Base-by-base conservation (phyloP, 1,139 yeast genomes). In the Sporopachydermia cereana region DNA sequence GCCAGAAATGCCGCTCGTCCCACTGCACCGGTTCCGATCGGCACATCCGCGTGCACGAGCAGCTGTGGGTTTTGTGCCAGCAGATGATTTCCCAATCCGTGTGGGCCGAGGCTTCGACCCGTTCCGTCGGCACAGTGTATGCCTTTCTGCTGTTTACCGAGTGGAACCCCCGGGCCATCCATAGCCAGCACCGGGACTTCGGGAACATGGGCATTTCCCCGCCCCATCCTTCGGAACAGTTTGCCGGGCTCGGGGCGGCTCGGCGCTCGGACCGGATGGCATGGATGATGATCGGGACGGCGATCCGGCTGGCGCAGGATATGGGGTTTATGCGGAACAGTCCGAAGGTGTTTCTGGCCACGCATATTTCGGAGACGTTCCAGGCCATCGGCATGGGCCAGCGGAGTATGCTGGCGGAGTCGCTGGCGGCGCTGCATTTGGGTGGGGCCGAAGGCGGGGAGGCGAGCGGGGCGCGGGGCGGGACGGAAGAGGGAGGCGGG, bases 101-200 rank as follows among this genome's bases (percentile, higher is more conserved):
- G 3, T 88, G 96, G 96, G 95, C 95, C 0, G 96, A 85, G 58
- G 94, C 95, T 0, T 79, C 88, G 49, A 83, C 95, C 3, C 67
- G 96, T 50, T 81, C 93, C 0, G 76, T 86, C 3, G 96, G 95
- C 1, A 86, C 96, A 0, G 80, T 86, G 3, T 72, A 83, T 54
- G 89, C 96, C 1, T 85, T 88, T 57, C 64, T 88, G 43, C 64
- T 89, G n/a, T 81, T 88, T 53, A 84, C 95, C 0, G 96, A 88
- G 59, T 88, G 96, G 96, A 86, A 86, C 55, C 96, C 96, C 1
- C 67, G 96, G 46, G 95, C 96, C 3, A 86, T 88, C 50, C 96
- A 88, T 60, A 83, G 88, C 79, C 66, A 88, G 50, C 81, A 89
- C 83, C 69, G 79, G 0, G 96, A 88, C 61, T 86, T 85, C 62